phyloP scores from a whole-genome alignment of 352 stramenopile species.

The Pythium chondricola region DNA sequence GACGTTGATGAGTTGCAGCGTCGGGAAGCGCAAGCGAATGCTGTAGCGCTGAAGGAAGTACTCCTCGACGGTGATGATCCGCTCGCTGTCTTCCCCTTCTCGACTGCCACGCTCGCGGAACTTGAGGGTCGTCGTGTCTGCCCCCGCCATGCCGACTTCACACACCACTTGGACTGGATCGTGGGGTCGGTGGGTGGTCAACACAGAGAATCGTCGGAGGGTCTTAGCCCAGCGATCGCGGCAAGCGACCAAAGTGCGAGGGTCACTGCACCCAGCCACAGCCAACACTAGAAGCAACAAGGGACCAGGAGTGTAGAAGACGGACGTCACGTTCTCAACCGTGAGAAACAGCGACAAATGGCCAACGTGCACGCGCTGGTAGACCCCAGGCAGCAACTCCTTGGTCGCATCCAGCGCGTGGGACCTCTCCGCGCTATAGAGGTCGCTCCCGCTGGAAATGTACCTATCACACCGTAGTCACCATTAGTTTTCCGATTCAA shows the following conservation, averaged over 20 bases:
- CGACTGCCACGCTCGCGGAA: neutral
- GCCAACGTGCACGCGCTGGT: constrained; percentile 2
- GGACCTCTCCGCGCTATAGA: neutral
- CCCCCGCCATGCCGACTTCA: constrained; percentile 2
- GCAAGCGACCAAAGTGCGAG: neutral
- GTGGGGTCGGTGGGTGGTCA: neutral
- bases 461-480: neutral
- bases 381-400: constrained; percentile 2
- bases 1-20: constrained; percentile 10
- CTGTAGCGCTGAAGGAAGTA: constrained; percentile 8
- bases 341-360: constrained; percentile 2
- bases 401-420: neutral
- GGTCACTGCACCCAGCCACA: neutral
- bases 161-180: neutral
- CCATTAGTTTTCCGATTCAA: neutral
- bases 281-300: constrained; percentile 3
- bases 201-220: neutral
- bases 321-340: constrained; percentile 6
- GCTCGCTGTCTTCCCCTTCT: neutral
- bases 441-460: neutral
- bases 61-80: neutral
- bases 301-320: constrained; percentile 7
- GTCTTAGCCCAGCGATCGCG: constrained; percentile 1
- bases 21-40: constrained; percentile 2
- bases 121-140: constrained; percentile 5